phyloP scores from a whole-genome alignment of 371 early-diverging fungal species.

The Smittium culicis region DNA sequence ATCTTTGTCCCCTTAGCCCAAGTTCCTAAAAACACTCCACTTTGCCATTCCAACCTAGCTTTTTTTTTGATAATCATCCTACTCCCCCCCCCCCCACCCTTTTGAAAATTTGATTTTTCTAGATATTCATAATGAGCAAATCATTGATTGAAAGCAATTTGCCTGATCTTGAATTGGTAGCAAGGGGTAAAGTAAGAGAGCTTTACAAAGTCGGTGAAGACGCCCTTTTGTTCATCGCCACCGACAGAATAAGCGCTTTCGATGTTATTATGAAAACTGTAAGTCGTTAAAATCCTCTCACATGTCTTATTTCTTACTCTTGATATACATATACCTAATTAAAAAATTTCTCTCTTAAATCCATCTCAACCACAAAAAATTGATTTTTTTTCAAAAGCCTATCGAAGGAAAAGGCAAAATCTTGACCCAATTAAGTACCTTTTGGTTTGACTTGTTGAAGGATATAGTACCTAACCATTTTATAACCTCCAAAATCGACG shows the following conservation, averaged over 20 bases:
- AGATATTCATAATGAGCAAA: conserved; percentile 21
- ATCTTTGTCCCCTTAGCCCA: no score
- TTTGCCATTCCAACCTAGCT: not conserved
- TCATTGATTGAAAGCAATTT: conserved; percentile 47
- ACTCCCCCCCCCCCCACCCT: not conserved
- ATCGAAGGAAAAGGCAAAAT: conserved; percentile 93
- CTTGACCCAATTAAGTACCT: conserved; percentile 78
- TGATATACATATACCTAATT: not conserved
- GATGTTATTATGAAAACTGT: conserved; percentile 97
- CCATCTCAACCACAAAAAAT: not conserved
- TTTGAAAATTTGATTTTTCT: not conserved
- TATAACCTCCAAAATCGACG: conserved; percentile 79
- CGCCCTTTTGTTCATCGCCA: conserved; percentile 85
- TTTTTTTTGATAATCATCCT: not conserved
- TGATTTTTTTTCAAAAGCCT: conserved; percentile 37
- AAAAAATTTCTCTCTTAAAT: conserved; percentile 3
- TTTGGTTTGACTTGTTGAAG: conserved; percentile 84
- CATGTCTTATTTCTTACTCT: not conserved
- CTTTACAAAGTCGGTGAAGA: conserved; percentile 81
- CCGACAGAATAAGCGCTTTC: conserved; percentile 92
- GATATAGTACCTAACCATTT: conserved; percentile 82
- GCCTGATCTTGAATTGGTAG: conserved; percentile 83
- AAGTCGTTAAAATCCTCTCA: conserved; percentile 19
- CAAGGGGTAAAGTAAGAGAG: conserved; percentile 93
- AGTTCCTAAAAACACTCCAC: no score